These are phyloP conservation scores for Monascus purpureus DNA, from an alignment of 495 filamentous ascomycete species.

Conservation along the genomic window DNA sequence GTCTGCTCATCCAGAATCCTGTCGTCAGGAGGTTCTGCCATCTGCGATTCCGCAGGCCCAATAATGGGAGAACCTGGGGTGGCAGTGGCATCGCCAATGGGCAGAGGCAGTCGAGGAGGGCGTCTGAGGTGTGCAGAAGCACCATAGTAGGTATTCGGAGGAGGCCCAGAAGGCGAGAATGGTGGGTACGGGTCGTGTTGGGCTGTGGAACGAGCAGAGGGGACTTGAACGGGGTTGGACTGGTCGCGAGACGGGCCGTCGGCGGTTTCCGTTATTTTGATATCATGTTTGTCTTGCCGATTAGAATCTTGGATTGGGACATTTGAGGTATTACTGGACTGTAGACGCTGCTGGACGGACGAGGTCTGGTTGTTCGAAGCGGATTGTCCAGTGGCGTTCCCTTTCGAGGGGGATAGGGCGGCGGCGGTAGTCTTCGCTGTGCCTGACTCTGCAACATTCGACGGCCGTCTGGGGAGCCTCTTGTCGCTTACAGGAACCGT, in stretches of 20 bases:
- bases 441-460: constrained; percentile 23
- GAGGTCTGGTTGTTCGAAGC: constrained; percentile 17
- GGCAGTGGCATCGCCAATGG: constrained; percentile 77
- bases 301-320: constrained; percentile 10
- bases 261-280: constrained; percentile 11
- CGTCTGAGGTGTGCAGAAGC: constrained; percentile 45
- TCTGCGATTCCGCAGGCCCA: constrained; percentile 40
- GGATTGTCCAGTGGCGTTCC: constrained; percentile 28
- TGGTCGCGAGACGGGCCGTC: constrained; percentile 16
- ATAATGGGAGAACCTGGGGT: constrained; percentile 75
- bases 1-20: constrained; percentile 31
- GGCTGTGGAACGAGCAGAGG: constrained; percentile 19
- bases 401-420: constrained; percentile 28
- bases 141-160: constrained; percentile 35
- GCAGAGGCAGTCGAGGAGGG: constrained; percentile 77
- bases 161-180: constrained; percentile 30
- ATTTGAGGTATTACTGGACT: constrained; percentile 21
- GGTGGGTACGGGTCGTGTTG: constrained; percentile 18
- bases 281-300: constrained; percentile 11
- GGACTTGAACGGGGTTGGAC: constrained; percentile 39
- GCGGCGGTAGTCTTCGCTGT: constrained; percentile 24
- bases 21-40: constrained; percentile 35
- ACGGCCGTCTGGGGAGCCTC: constrained; percentile 26
- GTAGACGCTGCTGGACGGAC: constrained; percentile 25
- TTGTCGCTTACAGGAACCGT: constrained; percentile 16